Base-by-base conservation (phyloP, 257 asterid genomes). In the Solanum habrochaites region DNA sequence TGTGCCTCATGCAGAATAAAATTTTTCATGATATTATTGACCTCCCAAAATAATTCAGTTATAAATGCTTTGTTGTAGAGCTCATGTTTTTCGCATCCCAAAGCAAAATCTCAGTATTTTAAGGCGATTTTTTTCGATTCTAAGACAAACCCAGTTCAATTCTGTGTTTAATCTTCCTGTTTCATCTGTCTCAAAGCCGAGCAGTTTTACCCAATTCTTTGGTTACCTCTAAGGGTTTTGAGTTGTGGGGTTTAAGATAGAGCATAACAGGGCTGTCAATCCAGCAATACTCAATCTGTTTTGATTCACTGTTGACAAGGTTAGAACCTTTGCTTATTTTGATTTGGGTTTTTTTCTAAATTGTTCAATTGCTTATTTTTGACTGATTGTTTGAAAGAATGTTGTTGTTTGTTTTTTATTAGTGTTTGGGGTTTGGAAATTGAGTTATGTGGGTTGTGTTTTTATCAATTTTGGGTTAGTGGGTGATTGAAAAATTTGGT, bases 271-370 rank as follows among this genome's bases (percentile, higher is more conserved):
- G 99, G 96, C 98, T 72, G 87, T 66, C 94, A 91, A 56, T 93
- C 97, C 16, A 86, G 56, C 89, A 89, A 83, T 62, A 98, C 98
- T 88, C 93, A 94, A 83, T 96, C 98, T 23, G 86, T 96, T 81
- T 94, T 87, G 98, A 94, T 7, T 96, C 91, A 95, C 97, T 70
- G 97, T 96, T n/a, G n/a, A n/a, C 9, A 94, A 96, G 98, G 99
- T 96, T 29, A 69, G 77, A 67, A 2, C 16, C 29, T 40, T 12
- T 49, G 20, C 37, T 80, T 85, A 49, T 52, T 64, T 14, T 42
- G 52, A 15, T 39, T 86, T 66, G 80, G 47, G 74, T 2, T 5
- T 37, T 31, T 1, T 72, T 73, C 10, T 21, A 2, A 21, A 73
- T 10, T 20, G 49, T 37, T 37, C 9, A 73, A 31, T 71, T 69